These are phyloP conservation scores for Pythium phragmiticola DNA, from an alignment of 352 stramenopile species.

Conservation along the genomic window DNA sequence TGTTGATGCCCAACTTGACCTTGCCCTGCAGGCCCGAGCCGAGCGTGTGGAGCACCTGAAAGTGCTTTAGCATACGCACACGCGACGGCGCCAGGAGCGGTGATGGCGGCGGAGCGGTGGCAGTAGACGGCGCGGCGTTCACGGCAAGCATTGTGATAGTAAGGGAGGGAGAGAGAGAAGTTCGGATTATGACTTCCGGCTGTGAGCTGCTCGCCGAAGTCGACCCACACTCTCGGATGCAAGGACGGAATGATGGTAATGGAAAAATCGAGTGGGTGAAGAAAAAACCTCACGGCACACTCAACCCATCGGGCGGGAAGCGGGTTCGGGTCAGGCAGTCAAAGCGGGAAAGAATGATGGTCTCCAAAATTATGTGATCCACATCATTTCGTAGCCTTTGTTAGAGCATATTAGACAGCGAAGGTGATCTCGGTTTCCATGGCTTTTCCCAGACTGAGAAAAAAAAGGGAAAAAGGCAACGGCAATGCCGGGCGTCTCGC, in stretches of 20 bases:
- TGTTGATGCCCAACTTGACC: constrained; percentile 87
- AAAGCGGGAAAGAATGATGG: constrained; percentile 4
- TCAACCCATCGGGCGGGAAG: background rate
- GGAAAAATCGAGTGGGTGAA: constrained; percentile 33
- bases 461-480: background rate
- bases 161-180: background rate
- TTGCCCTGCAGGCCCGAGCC: constrained; percentile 82
- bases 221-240: constrained; percentile 31
- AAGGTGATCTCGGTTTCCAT: background rate
- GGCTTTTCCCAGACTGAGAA: constrained; percentile 20
- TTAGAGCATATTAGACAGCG: background rate
- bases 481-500: background rate
- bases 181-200: background rate
- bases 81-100: constrained; percentile 16
- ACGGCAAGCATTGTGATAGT: constrained; percentile 5
- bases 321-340: background rate
- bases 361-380: constrained; percentile 9
- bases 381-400: constrained; percentile 11
- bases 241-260: constrained; percentile 33
- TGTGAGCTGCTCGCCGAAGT: background rate
- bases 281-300: constrained; percentile 6
- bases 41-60: constrained; percentile 75
- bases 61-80: constrained; percentile 70
- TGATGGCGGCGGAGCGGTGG: constrained; percentile 14
- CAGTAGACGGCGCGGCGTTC: constrained; percentile 6